Base-by-base conservation (phyloP, 2,329 filamentous ascomycete genomes). In the Penicillium sp. region DNA sequence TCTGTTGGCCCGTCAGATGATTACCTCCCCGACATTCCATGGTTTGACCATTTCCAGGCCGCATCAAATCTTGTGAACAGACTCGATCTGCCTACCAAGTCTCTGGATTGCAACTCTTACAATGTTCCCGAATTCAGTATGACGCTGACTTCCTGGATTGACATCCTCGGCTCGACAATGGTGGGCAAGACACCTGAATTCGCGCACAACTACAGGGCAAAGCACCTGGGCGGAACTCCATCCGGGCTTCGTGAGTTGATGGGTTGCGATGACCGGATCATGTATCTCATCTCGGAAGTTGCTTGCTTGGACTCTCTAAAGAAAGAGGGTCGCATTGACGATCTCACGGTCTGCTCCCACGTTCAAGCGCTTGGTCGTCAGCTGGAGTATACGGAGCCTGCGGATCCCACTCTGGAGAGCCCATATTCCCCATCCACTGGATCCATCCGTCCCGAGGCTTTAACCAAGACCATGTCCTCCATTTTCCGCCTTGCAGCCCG, bases 211-310 rank as follows among this genome's bases (percentile, higher is more conserved):
- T 98, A 97, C 72, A 85, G 93, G 40, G 85, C 93, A 68, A 95
- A 96, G 77, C 88, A 95, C 68, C 80, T 95, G 42, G 73, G 69
- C 40, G 73, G 75, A 20, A 71, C 77, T 5, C 72, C 74, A 2
- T 86, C 87, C 8, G 93, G 93, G 9, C 79, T 98, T 29, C 84
- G 86, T 43, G 89, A 95, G 73, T 79, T 97, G 42, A 97, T 97
- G 90, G 93, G 93, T 58, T 97, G 93, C 69, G 91, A 97, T 55
- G 93, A 98, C 71, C 83, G 84, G 18, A 86, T 97, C 70, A 96
- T 98, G 89, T 97, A 95, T 69, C 77, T 97, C 61, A 95, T 98
- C 66, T 95, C 89, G 1, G 93, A 98, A 72, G 95, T 97, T 60
- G 88, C 91, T 44, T 97, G 93, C 69, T 82, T 98, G 43, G 93